Conservation (phyloP, 2,329 filamentous ascomycete species). For the Ceratocystis alfenasii region DNA sequence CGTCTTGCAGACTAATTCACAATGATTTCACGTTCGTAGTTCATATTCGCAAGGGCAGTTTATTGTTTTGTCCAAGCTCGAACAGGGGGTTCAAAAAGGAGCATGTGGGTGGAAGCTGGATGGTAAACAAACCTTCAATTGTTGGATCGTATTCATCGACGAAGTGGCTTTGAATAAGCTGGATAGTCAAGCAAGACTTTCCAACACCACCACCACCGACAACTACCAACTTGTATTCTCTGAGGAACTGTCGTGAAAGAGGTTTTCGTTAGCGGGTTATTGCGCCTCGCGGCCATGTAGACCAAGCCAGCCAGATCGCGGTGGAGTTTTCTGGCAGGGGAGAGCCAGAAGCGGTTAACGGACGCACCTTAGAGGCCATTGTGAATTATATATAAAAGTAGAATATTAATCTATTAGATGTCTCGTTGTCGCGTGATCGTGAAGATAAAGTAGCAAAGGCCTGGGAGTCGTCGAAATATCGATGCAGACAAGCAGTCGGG, state of each 20-base stretch:
- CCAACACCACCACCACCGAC: conserved; percentile 96
- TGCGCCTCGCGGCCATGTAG: background rate
- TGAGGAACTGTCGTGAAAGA: conserved; percentile 50
- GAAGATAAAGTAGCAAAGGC: background rate
- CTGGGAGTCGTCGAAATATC: background rate
- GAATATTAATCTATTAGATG: conserved; percentile 11
- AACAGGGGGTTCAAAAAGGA: conserved; percentile 3
- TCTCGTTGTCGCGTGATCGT: conserved; percentile 7
- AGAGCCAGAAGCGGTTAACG: conserved; percentile 22
- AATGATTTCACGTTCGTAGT: background rate
- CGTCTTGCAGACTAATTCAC: too few relatives aligned
- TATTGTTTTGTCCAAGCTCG: conserved; percentile 1
- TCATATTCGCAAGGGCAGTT: background rate
- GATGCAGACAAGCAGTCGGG: background rate
- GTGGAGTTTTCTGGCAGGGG: background rate
- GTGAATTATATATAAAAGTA: conserved; percentile 23
- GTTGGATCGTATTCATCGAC: conserved; percentile 99
- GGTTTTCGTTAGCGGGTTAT: conserved; percentile 8
- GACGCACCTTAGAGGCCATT: conserved; percentile 35
- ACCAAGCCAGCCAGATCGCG: background rate
- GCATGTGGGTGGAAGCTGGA: conserved; percentile 15
- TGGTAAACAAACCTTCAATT: conserved; percentile 67
- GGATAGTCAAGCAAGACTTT: conserved; percentile 98
- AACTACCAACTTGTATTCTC: conserved; percentile 93
- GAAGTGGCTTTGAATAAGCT: conserved; percentile 91